Evolutionary conservation across 129 eudicot genomes (phyloP).

Genomic region (Tanacetum coccineum): DNA sequence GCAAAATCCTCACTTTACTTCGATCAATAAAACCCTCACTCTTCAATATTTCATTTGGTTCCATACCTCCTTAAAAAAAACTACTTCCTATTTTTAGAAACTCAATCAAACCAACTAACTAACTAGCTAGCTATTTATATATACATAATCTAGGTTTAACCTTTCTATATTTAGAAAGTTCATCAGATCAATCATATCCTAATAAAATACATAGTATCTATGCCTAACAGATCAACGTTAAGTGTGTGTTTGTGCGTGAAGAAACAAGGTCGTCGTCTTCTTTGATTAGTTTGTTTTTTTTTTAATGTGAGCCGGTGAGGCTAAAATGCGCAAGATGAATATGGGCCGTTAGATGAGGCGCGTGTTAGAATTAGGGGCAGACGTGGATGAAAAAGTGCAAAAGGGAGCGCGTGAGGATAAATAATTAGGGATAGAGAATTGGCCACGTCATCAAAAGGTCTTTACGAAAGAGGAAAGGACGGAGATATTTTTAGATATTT

Average conservation of each 20-base stretch:
- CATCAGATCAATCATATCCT: not conserved
- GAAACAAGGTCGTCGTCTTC: too few relatives aligned
- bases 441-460: constrained; percentile 32
- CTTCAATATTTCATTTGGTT: constrained; percentile 31
- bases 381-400: constrained; percentile 42
- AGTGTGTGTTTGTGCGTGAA: too few relatives aligned
- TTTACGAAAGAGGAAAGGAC: constrained; percentile 28
- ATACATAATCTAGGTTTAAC: constrained; percentile 19
- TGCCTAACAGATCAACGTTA: too few relatives aligned
- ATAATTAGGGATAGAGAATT: constrained; percentile 25
- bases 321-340: constrained; percentile 23
- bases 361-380: constrained; percentile 23
- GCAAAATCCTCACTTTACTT: constrained; percentile 91
- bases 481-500: constrained; percentile 35
- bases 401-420: constrained; percentile 31
- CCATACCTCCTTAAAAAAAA: constrained; percentile 34
- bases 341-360: constrained; percentile 31
- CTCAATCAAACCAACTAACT: not conserved
- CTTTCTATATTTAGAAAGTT: constrained; percentile 11
- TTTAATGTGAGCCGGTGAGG: too few relatives aligned
- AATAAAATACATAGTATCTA: too few relatives aligned
- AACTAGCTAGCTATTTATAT: constrained; percentile 6
- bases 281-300: too few relatives aligned
- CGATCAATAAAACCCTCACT: constrained; percentile 86
- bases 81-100: too few relatives aligned